Conservation (phyloP, 176 grass and related monocot genomes). For the Lolium multiflorum region DNA sequence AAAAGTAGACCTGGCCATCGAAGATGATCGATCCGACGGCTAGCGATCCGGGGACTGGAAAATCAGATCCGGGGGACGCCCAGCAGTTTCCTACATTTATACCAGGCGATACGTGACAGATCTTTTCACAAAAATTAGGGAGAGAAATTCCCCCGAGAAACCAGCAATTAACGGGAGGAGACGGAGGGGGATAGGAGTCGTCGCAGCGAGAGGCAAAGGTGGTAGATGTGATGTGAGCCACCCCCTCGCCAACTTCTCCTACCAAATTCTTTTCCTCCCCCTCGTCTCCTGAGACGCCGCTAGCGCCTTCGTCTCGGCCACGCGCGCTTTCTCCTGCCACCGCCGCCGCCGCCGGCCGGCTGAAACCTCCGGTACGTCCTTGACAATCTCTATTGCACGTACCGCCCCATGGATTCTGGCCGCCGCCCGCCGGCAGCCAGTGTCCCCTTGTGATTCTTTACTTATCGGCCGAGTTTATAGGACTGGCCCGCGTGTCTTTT, state of each 20-base stretch:
- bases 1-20: no score
- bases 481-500: not conserved
- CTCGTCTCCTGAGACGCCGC: conserved; percentile 22
- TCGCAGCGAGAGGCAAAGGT: conserved; percentile 18
- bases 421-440: not conserved
- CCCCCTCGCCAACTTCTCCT: conserved; percentile 67
- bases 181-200: no score
- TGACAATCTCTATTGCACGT: conserved; percentile 16
- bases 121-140: no score
- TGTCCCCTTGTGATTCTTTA: not conserved
- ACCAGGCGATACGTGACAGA: no score
- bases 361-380: conserved; percentile 30
- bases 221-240: conserved; percentile 80
- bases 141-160: no score
- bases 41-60: no score
- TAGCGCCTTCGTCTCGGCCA: not conserved
- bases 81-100: no score
- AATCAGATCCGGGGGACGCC: no score
- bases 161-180: no score
- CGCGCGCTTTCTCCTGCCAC: no score
- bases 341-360: not conserved
- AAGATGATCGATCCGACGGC: no score
- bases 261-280: conserved; percentile 57
- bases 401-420: conserved; percentile 33
- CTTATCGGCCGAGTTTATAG: not conserved